Base-by-base conservation (phyloP, 2,329 filamentous ascomycete species). In the Microascus cirrosus region DNA sequence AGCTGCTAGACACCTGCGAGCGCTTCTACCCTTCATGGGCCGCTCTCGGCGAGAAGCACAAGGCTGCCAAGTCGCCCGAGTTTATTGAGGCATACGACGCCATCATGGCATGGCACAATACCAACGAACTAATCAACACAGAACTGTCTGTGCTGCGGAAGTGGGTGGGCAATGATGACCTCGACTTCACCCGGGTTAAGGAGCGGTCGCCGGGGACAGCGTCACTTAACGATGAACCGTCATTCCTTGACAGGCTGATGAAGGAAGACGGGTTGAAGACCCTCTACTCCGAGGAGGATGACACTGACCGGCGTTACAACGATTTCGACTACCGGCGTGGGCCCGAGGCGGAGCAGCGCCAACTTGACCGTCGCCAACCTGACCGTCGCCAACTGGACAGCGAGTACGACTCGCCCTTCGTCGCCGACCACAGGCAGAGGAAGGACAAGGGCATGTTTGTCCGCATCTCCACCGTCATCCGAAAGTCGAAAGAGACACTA, bases 231-330 rank as follows among this genome's bases (percentile, higher is more conserved):
- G 93, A 97, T 66, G 92, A 96, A 65, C 87, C 90, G 0, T 95
- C 91, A 0, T 99, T 99, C 71, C 82, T 99, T 59, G 94, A 99
- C 69, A 83, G 93, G 51, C 83, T 99, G 32, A 81, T 99, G 76
- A 97, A 97, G 68, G 93, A 97, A 70, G 94, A 97, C 68, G 92
- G 91, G 1, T 77, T 99, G 54, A 93, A 91, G 65, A 96, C 92
- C 1, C 77, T 99, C 28, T 93, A 96, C 70, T 89, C 91, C 54
- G 85, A 93, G 60, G 73, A 75, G 25, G 72, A 74, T 54, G 70
- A 70, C 39, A 15, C 48, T 12, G 48, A 52, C n/a, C 50, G 36
- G 45, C 45, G 32, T 25, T 32, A 35, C 63, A 63, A 3, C 63
- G 74, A 69, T 64, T 24, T 51, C 24, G 51, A 53, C 12, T 18